These are phyloP conservation scores for Tylopilus cervinicoccineus DNA, from an alignment of 768 basidiomycete species.

Conservation along the genomic window DNA sequence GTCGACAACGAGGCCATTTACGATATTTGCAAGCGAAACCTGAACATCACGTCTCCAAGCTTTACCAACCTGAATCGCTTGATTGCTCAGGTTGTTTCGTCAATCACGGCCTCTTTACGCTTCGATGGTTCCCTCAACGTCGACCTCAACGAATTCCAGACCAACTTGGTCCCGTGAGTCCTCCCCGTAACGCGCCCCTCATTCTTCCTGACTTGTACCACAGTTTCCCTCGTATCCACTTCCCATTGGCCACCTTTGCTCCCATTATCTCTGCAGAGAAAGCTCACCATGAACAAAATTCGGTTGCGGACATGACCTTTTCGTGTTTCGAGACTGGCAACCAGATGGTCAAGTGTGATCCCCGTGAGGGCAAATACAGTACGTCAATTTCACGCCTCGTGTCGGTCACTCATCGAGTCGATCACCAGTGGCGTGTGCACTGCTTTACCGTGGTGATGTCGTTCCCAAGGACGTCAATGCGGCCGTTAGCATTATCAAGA, in stretches of 20 bases:
- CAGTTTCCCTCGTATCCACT: constrained; percentile 97
- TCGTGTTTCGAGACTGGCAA: constrained; percentile 76
- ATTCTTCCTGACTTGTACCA: too few relatives aligned
- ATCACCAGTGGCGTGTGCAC: constrained; percentile 57
- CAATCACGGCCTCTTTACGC: constrained; percentile 86
- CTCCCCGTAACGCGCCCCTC: neutral
- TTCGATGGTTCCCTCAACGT: constrained; percentile 65
- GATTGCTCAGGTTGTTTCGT: constrained; percentile 98
- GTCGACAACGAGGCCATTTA: constrained; percentile 83
- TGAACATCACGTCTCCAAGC: constrained; percentile 81
- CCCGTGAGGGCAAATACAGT: constrained; percentile 77
- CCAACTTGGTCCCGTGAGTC: constrained; percentile 93
- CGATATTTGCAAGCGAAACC: constrained; percentile 84
- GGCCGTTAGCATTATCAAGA: constrained; percentile 71
- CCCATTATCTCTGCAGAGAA: constrained; percentile 93
- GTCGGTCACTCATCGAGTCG: neutral
- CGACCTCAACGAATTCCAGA: constrained; percentile 96
- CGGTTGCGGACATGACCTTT: constrained; percentile 97
- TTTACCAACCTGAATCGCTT: constrained; percentile 95
- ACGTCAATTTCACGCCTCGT: constrained; percentile 16
- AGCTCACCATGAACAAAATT: constrained; percentile 95
- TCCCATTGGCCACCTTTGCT: constrained; percentile 95
- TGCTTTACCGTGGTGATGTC: constrained; percentile 73
- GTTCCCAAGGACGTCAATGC: constrained; percentile 77
- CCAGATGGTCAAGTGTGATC: constrained; percentile 81